Evolutionary conservation across 495 filamentous ascomycete species (phyloP).

Genomic region (Aspergillus hancockii): DNA sequence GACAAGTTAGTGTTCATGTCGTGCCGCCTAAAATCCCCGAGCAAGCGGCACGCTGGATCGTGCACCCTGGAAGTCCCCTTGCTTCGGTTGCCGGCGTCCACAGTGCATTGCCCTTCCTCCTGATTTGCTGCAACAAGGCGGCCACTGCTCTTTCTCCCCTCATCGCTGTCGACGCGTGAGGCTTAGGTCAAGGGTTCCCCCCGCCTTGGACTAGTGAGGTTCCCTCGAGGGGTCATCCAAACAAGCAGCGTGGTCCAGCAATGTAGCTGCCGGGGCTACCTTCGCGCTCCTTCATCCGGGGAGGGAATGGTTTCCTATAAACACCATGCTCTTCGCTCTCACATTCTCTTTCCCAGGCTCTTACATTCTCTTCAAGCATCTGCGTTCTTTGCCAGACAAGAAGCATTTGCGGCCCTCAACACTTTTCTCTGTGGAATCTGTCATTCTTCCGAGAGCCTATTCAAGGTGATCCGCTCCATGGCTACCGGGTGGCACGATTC

Average conservation of each 20-base stretch:
- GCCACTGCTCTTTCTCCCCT: slow-evolving; percentile 32
- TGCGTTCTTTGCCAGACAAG: slow-evolving; percentile 47
- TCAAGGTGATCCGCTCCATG: slow-evolving; percentile 47
- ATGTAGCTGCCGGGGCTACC: slow-evolving; percentile 41
- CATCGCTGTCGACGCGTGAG: slow-evolving; percentile 38
- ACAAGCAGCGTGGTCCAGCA: slow-evolving; percentile 39
- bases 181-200: slow-evolving; percentile 28
- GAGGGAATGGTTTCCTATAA: slow-evolving; percentile 50
- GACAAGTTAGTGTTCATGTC: slow-evolving; percentile 26
- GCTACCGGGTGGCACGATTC: slow-evolving; percentile 52
- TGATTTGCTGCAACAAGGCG: slow-evolving; percentile 46
- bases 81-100: slow-evolving; percentile 37
- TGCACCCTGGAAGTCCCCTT: slow-evolving; percentile 42
- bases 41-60: slow-evolving; percentile 41
- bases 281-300: slow-evolving; percentile 30
- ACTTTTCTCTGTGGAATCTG: slow-evolving; percentile 40
- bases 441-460: slow-evolving; percentile 56
- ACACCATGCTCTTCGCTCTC: slow-evolving; percentile 51
- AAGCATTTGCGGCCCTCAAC: slow-evolving; percentile 45
- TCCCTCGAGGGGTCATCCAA: slow-evolving; percentile 45
- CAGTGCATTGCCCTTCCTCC: slow-evolving; percentile 40
- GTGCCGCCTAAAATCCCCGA: slow-evolving; percentile 45
- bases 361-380: slow-evolving; percentile 47
- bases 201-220: slow-evolving; percentile 38
- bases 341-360: slow-evolving; percentile 61